A percentile compares a stretch with the other conserved stretches of the same genome.
phyloP scores from a whole-genome alignment of 148 eudicot genomes.

The Camellia granthamiana region DNA sequence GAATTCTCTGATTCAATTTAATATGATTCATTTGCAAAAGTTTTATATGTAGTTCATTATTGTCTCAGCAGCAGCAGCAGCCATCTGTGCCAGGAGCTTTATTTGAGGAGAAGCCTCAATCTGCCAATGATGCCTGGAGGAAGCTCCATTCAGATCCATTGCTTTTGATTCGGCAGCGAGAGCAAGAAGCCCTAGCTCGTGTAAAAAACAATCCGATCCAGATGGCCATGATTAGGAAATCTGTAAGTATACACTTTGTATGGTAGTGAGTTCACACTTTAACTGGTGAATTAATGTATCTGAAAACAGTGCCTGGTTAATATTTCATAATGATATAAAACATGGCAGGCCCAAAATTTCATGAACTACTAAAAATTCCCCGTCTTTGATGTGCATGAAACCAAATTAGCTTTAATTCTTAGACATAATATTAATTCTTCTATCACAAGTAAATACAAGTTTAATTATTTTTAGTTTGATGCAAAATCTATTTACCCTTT shows the following conservation, averaged over 20 bases:
- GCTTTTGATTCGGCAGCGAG: conserved; percentile 87
- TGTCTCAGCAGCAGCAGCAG: conserved; percentile 33
- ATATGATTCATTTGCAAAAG: not conserved
- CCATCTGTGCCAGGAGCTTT: conserved; percentile 72
- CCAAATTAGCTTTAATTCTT: not conserved
- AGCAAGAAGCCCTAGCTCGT: conserved; percentile 90
- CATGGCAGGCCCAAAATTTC: too few relatives aligned
- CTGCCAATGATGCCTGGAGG: conserved; percentile 98
- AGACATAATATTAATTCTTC: not conserved
- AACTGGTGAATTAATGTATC: not conserved
- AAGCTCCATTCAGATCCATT: conserved; percentile 96
- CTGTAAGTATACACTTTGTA: conserved; percentile 42
- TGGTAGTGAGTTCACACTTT: not conserved
- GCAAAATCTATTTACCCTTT: too few relatives aligned
- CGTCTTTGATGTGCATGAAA: not conserved
- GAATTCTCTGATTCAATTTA: not conserved
- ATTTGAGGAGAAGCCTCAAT: conserved; percentile 94
- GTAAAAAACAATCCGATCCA: conserved; percentile 90
- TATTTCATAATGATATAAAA: too few relatives aligned
- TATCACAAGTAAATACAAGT: not conserved
- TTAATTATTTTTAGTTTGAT: too few relatives aligned
- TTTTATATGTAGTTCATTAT: conserved; percentile 11
- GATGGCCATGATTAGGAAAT: conserved; percentile 96
- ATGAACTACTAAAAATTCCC: not conserved
- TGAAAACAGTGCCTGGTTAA: not conserved